Evolutionary conservation across 768 basidiomycete genomes (phyloP).

Genomic region (Lentinula lateritia): DNA sequence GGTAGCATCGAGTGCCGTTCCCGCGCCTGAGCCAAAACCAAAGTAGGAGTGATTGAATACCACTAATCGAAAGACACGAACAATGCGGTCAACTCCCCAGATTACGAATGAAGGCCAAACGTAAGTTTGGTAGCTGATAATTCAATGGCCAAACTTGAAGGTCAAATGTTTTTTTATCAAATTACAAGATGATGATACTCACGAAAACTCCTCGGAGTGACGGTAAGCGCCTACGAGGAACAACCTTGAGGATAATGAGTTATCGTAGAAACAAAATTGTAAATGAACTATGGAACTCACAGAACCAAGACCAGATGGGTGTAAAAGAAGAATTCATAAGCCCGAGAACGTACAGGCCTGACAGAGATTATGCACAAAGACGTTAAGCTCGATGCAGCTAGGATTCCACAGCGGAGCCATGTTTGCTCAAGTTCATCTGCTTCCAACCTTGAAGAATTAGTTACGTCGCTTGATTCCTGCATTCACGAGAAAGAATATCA

Average conservation of each 20-base stretch:
- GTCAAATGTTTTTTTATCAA: not conserved
- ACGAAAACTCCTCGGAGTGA: slow-evolving; percentile 17
- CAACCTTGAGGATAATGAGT: slow-evolving; percentile 13
- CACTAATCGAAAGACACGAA: slow-evolving; percentile 31
- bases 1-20: slow-evolving; percentile 17
- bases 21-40: slow-evolving; percentile 15
- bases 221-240: slow-evolving; percentile 25
- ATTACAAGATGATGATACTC: not conserved
- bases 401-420: slow-evolving; percentile 28
- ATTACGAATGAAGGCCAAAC: slow-evolving; percentile 33
- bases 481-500: not conserved
- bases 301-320: slow-evolving; percentile 29
- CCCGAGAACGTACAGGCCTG: slow-evolving; percentile 26
- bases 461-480: not conserved
- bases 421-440: slow-evolving; percentile 4
- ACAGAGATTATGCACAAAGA: slow-evolving; percentile 29
- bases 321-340: slow-evolving; percentile 39
- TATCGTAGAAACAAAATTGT: not conserved
- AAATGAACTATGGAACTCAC: slow-evolving; percentile 20
- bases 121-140: slow-evolving; percentile 21
- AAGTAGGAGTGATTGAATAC: slow-evolving; percentile 31
- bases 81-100: slow-evolving; percentile 37
- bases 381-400: slow-evolving; percentile 23
- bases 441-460: not conserved
- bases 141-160: not conserved